These are phyloP conservation scores for Epichloe aotearoae DNA, from an alignment of 2,329 filamentous ascomycete genomes.

Conservation along the genomic window DNA sequence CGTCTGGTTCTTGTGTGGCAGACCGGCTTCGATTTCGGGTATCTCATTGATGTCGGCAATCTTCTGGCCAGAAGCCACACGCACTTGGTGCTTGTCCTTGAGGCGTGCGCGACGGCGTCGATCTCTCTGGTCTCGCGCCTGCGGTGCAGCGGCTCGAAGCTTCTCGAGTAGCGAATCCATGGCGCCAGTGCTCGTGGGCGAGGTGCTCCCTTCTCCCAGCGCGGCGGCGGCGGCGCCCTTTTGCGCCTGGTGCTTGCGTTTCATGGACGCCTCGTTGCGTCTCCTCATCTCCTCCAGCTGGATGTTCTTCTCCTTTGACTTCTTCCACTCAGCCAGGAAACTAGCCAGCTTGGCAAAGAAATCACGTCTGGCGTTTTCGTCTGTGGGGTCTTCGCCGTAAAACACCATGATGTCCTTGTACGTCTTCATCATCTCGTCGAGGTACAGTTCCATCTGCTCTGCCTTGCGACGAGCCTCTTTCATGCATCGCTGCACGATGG, in stretches of 20 bases:
- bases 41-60: constrained; percentile 59
- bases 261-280: constrained; percentile 84
- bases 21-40: constrained; percentile 36
- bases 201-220: constrained; percentile 37
- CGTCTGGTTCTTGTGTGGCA: constrained; percentile 21
- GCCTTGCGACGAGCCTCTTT: constrained; percentile 93
- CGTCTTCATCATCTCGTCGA: constrained; percentile 82
- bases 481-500: constrained; percentile 86
- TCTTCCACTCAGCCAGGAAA: constrained; percentile 93
- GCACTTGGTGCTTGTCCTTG: constrained; percentile 82
- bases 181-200: constrained; percentile 66
- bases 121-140: constrained; percentile 79
- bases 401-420: constrained; percentile 95
- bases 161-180: constrained; percentile 97
- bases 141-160: constrained; percentile 80
- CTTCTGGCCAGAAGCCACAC: constrained; percentile 77
- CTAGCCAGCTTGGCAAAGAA: constrained; percentile 90
- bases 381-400: constrained; percentile 84
- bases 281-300: constrained; percentile 66
- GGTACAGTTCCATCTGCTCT: constrained; percentile 84
- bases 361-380: constrained; percentile 85
- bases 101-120: constrained; percentile 73
- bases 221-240: constrained; percentile 25
- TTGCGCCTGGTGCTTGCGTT: constrained; percentile 68
- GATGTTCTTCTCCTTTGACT: constrained; percentile 86